Conservation (phyloP, 2,329 filamentous ascomycete species). For the Ascochyta lentis region DNA sequence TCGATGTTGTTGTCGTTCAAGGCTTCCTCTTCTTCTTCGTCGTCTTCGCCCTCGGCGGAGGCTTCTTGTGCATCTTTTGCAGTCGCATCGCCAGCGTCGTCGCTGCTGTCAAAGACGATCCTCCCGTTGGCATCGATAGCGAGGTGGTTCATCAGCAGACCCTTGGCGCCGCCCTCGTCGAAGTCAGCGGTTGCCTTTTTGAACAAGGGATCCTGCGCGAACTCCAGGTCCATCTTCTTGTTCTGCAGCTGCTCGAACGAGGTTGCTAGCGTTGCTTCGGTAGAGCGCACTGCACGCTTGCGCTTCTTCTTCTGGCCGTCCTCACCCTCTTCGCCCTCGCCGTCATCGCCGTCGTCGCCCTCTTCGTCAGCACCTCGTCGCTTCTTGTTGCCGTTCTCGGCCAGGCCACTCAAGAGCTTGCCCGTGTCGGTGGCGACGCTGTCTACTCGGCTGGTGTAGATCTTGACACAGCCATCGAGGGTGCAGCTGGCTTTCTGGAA, state of each 20-base stretch:
- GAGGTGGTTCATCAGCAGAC: slow-evolving; percentile 92
- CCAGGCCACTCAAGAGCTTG: slow-evolving; percentile 89
- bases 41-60: slow-evolving; percentile 51
- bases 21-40: slow-evolving; percentile 44
- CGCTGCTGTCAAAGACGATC: slow-evolving; percentile 98
- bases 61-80: slow-evolving; percentile 54
- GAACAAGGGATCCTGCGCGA: slow-evolving; percentile 96
- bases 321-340: slow-evolving; percentile 69
- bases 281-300: slow-evolving; percentile 82
- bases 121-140: slow-evolving; percentile 90
- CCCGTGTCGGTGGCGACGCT: slow-evolving; percentile 98
- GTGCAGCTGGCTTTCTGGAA: slow-evolving; percentile 99
- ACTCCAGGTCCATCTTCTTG: slow-evolving; percentile 97
- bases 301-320: slow-evolving; percentile 67
- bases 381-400: slow-evolving; percentile 76
- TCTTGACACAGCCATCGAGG: slow-evolving; percentile 96
- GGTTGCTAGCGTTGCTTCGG: slow-evolving; percentile 89
- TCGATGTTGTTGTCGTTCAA: slow-evolving; percentile 74
- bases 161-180: slow-evolving; percentile 96
- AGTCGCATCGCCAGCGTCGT: slow-evolving; percentile 70
- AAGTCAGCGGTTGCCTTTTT: slow-evolving; percentile 99
- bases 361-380: slow-evolving; percentile 46
- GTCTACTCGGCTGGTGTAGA: slow-evolving; percentile 97
- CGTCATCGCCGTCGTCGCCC: slow-evolving; percentile 60
- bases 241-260: slow-evolving; percentile 88